Conservation (phyloP, 139 green algal genomes). For the Cymbomonas tetramitiformis region DNA sequence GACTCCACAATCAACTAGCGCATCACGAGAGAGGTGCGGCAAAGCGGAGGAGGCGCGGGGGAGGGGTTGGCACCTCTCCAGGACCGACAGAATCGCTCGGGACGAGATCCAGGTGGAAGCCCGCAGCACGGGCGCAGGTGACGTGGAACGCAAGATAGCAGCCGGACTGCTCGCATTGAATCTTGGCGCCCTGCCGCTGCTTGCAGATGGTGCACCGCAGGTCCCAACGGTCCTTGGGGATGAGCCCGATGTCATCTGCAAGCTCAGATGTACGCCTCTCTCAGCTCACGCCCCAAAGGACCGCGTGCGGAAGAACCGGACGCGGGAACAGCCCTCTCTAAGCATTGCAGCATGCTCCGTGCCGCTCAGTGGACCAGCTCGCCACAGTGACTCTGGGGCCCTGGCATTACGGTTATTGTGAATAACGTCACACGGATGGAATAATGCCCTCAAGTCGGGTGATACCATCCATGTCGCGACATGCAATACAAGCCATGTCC, state of each 20-base stretch:
- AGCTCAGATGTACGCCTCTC: slow-evolving; percentile 53
- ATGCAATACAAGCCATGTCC: not conserved
- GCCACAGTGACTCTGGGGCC: too few species aligned
- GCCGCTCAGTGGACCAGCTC: too few species aligned
- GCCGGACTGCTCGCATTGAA: slow-evolving; percentile 54
- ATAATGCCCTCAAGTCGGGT: too few species aligned
- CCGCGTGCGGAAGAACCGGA: too few species aligned
- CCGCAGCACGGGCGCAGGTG: slow-evolving; percentile 62
- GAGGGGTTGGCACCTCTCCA: slow-evolving; percentile 40
- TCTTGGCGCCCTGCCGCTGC: slow-evolving; percentile 74
- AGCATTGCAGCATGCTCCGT: too few species aligned
- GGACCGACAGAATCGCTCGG: slow-evolving; percentile 14
- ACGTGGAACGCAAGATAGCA: slow-evolving; percentile 82
- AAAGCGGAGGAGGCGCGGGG: not conserved
- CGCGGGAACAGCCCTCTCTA: too few species aligned
- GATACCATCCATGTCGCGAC: slow-evolving; percentile 11
- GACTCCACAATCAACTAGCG: not conserved
- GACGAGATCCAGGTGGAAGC: slow-evolving; percentile 66
- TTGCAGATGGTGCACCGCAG: slow-evolving; percentile 71
- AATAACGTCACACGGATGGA: too few species aligned
- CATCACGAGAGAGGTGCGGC: not conserved
- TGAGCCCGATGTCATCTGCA: slow-evolving; percentile 50
- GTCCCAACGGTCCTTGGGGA: slow-evolving; percentile 76
- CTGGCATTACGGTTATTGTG: too few species aligned
- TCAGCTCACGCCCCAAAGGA: too few species aligned